Conservation (phyloP, 2,329 filamentous ascomycete species). For the Colletotrichum sublineola region DNA sequence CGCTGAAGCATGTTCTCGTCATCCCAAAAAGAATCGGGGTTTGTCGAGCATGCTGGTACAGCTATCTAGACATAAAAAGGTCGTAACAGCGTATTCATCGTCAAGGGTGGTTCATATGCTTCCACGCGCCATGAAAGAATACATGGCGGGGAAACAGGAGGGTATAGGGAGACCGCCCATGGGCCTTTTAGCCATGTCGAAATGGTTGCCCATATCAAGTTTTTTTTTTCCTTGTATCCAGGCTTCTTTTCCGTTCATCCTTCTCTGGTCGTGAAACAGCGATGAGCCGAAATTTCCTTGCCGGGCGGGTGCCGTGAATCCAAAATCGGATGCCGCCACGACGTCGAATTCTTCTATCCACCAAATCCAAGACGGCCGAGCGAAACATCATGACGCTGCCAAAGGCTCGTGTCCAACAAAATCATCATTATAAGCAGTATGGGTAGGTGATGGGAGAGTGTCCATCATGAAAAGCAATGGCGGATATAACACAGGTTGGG, state of each 20-base stretch:
- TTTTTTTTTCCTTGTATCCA: conserved; percentile 57
- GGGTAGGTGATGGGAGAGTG: conserved; percentile 42
- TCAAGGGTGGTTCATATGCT: conserved; percentile 51
- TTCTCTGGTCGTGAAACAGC: conserved; percentile 51
- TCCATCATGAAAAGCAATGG: conserved; percentile 42
- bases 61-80: conserved; percentile 61
- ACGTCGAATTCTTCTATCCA: conserved; percentile 51
- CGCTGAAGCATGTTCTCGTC: conserved; percentile 49
- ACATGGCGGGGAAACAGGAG: conserved; percentile 43
- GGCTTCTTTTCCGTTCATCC: conserved; percentile 54
- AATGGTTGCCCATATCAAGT: conserved; percentile 58
- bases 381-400: conserved; percentile 42
- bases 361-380: conserved; percentile 48
- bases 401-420: conserved; percentile 44
- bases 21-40: conserved; percentile 37
- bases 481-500: conserved; percentile 37
- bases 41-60: conserved; percentile 50
- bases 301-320: conserved; percentile 37
- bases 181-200: conserved; percentile 51
- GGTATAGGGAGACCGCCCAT: conserved; percentile 49
- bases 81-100: conserved; percentile 61
- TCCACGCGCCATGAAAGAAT: conserved; percentile 40
- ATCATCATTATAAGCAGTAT: conserved; percentile 56
- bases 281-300: conserved; percentile 38
- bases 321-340: conserved; percentile 36